These are phyloP conservation scores for Globisporangium ultimum DNA, from an alignment of 352 stramenopile species.

Conservation along the genomic window DNA sequence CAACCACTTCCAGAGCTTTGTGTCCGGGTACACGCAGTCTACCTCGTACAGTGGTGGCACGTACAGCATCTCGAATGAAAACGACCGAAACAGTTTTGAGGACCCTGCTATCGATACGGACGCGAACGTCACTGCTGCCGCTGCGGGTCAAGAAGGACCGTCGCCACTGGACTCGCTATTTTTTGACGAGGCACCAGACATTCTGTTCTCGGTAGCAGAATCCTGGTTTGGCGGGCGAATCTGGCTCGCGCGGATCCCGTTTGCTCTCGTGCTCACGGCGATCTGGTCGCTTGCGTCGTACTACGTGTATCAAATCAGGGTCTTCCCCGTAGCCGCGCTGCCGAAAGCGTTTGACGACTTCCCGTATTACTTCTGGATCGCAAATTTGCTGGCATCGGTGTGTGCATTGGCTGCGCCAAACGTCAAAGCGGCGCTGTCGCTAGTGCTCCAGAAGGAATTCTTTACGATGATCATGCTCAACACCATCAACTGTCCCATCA, in stretches of 20 bases:
- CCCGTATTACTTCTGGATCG: slow-evolving; percentile 36
- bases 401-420: slow-evolving; percentile 32
- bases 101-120: slow-evolving; percentile 22
- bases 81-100: slow-evolving; percentile 33
- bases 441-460: slow-evolving; percentile 33
- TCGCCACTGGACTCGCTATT: slow-evolving; percentile 24
- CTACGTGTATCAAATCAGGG: slow-evolving; percentile 16
- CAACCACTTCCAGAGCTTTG: slow-evolving; percentile 30
- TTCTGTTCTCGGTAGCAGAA: slow-evolving; percentile 22
- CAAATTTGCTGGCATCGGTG: slow-evolving; percentile 28
- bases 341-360: slow-evolving; percentile 22
- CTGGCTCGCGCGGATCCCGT: slow-evolving; percentile 15
- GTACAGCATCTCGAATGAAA: slow-evolving; percentile 15
- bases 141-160: slow-evolving; percentile 12
- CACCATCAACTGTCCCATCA: slow-evolving; percentile 30
- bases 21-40: slow-evolving; percentile 28
- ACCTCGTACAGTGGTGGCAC: slow-evolving; percentile 21
- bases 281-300: slow-evolving; percentile 31
- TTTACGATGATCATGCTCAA: slow-evolving; percentile 44
- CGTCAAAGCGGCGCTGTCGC: slow-evolving; percentile 22
- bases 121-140: neutral
- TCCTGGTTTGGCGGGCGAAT: slow-evolving; percentile 25
- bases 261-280: slow-evolving; percentile 21
- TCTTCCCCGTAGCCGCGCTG: slow-evolving; percentile 29
- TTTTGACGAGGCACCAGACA: slow-evolving; percentile 19